Base-by-base conservation (phyloP, 331 rosid species). In the Saraca asoca region DNA sequence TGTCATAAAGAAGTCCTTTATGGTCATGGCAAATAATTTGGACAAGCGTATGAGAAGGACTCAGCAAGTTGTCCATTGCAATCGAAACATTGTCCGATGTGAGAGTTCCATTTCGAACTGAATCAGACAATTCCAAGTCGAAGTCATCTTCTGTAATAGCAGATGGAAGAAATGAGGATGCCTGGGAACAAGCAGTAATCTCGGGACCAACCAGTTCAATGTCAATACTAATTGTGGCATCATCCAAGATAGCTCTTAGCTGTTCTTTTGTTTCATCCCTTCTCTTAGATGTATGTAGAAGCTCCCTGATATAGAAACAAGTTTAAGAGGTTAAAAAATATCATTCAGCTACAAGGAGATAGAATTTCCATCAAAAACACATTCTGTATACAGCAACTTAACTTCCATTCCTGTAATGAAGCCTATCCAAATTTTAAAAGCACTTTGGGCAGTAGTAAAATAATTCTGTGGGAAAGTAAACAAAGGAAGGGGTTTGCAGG, bases 11-110 rank as follows among this genome's bases (percentile, higher is more conserved):
- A 78, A 94, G 96, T 77, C 95, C 99, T 77, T 94, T 94, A 75
- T 86, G 99, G 64, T 94, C 88, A 51, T 75, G 87, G 72, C 99
- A 94, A 49, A 83, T 48, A 51, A 94, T 85, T 79, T 94, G 99
- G 58, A 94, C 90, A 5, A 94, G 96, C 0, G 99, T 94, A 84
- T 88, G 99, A 67, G 88, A 76, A 66, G 97, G 96, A 79, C 99
- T 94, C 59, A 94, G 75, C 31, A 68, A 64, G 66, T 94, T 94
- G 74, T 94, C 99, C 63, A 88, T 81, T 0, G 14, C 59, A 49
- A 94, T 60, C 0, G 96, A 88, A 55, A 83, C 85, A 19, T 68
- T 76, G 53, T 77, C 85, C 5, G 87, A 80, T 58, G 89, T 76
- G 52, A 45, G 68, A 18, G 72, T 51, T 77, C 83, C 80, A 41